A percentile compares a stretch with the other conserved stretches of the same genome.
These are phyloP conservation scores for Sungouiella thailandica DNA, from an alignment of 805 yeast genomes.

Conservation along the genomic window DNA sequence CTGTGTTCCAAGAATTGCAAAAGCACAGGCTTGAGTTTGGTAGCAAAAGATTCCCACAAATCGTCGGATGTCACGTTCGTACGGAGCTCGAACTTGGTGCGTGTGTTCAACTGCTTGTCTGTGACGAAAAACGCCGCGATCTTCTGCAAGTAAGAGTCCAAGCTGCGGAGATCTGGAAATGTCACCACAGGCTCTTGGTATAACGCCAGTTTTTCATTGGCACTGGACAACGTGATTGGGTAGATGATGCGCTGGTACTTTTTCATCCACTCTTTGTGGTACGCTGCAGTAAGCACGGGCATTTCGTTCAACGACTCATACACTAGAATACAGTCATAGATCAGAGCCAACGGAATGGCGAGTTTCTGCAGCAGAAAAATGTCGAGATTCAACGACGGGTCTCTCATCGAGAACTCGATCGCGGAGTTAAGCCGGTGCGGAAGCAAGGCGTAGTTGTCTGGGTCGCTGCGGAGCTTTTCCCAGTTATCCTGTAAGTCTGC, in stretches of 20 bases:
- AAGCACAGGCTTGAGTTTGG: constrained; percentile 57
- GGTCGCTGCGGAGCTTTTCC: constrained; percentile 43
- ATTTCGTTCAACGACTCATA: constrained; percentile 67
- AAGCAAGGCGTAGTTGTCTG: constrained; percentile 35
- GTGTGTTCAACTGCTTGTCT: constrained; percentile 62
- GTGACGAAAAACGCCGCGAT: constrained; percentile 72
- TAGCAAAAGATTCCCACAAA: constrained; percentile 66
- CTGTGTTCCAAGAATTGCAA: constrained; percentile 40
- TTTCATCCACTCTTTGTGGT: constrained; percentile 65
- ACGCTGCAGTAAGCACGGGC: constrained; percentile 55
- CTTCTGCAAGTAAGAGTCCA: constrained; percentile 54
- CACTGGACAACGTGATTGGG: constrained; percentile 44
- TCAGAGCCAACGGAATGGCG: constrained; percentile 58
- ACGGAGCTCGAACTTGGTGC: constrained; percentile 62
- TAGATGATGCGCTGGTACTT: constrained; percentile 68
- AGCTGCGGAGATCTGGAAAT: constrained; percentile 26
- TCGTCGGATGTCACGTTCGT: constrained; percentile 59
- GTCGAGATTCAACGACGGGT: constrained; percentile 44
- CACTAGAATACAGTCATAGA: constrained; percentile 80
- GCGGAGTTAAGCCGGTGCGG: constrained; percentile 78
- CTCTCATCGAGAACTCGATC: constrained; percentile 73
- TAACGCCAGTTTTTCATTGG: constrained; percentile 20
- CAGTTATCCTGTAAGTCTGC: constrained; percentile 55
- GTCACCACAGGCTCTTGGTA: constrained; percentile 29
- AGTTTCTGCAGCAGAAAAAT: constrained; percentile 40